These are phyloP conservation scores for Verticillium isaacii DNA, from an alignment of 2,329 filamentous ascomycete genomes.

Conservation along the genomic window DNA sequence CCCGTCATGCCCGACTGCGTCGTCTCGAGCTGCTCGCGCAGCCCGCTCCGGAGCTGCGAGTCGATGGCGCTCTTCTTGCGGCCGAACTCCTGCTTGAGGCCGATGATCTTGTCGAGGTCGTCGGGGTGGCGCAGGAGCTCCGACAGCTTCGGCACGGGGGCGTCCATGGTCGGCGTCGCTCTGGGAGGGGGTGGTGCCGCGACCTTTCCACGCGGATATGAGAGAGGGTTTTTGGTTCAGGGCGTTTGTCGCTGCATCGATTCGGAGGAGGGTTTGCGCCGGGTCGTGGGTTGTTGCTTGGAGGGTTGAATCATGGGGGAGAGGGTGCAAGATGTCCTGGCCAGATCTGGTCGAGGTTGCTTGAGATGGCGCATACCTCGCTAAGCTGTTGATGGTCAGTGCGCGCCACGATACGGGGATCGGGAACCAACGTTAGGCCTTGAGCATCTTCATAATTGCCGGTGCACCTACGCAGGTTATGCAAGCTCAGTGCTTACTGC, in stretches of 20 bases:
- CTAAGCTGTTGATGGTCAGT: neutral
- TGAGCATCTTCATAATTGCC: too few relatives aligned
- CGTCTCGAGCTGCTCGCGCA: conserved; percentile 89
- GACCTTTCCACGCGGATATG: neutral
- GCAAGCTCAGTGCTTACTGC: too few relatives aligned
- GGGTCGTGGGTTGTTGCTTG: neutral
- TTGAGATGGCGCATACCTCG: neutral
- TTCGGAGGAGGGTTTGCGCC: neutral
- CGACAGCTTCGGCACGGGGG: conserved; percentile 73
- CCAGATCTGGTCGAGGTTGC: neutral
- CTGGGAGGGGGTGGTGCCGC: neutral
- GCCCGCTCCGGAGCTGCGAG: conserved; percentile 78
- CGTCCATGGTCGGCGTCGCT: conserved; percentile 47
- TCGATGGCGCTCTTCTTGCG: conserved; percentile 93
- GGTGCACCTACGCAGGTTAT: too few relatives aligned
- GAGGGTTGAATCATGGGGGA: neutral
- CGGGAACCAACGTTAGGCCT: too few relatives aligned
- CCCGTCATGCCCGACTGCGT: conserved; percentile 91
- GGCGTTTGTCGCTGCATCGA: neutral
- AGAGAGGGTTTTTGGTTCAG: neutral
- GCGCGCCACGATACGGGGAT: neutral
- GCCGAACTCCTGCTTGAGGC: conserved; percentile 85
- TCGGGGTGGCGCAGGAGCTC: conserved; percentile 94
- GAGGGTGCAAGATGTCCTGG: neutral
- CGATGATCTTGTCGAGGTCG: conserved; percentile 92